These are phyloP conservation scores for Amaranthus hypochondriacus DNA, from an alignment of 148 eudicot genomes.

Conservation along the genomic window DNA sequence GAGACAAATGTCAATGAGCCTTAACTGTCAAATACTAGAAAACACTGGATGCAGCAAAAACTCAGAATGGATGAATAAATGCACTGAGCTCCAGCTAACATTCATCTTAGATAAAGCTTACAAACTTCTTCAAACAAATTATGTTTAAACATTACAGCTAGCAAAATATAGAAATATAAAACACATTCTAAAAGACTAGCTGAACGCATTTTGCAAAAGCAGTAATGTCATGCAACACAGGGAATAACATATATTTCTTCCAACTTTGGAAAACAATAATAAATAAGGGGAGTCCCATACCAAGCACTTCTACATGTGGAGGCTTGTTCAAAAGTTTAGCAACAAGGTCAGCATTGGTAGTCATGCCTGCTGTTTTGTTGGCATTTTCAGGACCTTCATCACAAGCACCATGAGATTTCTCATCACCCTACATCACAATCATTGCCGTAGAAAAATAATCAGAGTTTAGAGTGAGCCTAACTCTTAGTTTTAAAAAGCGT, in stretches of 20 bases:
- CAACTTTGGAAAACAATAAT: slow-evolving; percentile 2
- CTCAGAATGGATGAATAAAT: background rate
- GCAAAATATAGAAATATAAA: too few species aligned
- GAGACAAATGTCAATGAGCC: background rate
- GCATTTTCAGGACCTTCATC: slow-evolving; percentile 40
- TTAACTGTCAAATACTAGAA: background rate
- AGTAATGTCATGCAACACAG: background rate
- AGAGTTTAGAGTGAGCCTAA: background rate
- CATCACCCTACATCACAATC: slow-evolving; percentile 42
- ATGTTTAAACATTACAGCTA: background rate
- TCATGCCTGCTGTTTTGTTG: slow-evolving; percentile 35
- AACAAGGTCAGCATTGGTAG: slow-evolving; percentile 28
- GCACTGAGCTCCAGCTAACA: background rate
- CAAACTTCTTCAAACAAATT: background rate
- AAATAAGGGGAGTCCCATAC: slow-evolving; percentile 36
- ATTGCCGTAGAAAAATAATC: slow-evolving; percentile 12
- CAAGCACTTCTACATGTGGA: slow-evolving; percentile 44
- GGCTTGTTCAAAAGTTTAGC: slow-evolving; percentile 39
- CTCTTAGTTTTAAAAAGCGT: background rate
- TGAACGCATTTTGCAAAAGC: background rate
- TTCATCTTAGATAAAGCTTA: background rate
- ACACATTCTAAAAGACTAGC: background rate
- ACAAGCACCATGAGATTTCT: slow-evolving; percentile 33
- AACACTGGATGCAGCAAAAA: background rate
- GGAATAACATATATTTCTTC: background rate